phyloP scores from a whole-genome alignment of 176 grass and related monocot species.

The Bothriochloa decipiens region DNA sequence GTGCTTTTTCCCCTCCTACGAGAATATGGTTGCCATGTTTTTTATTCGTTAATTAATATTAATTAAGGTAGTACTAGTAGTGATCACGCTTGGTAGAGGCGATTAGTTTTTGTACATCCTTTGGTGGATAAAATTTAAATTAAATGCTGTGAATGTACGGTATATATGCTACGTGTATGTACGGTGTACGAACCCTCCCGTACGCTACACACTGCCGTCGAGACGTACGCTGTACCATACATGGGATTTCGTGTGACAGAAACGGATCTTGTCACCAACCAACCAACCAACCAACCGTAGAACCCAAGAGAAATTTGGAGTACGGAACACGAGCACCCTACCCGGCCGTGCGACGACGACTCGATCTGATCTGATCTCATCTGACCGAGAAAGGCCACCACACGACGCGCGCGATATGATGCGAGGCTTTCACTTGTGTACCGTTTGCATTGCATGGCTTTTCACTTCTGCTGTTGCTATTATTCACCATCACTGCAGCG shows the following conservation, averaged over 20 bases:
- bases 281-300: neutral
- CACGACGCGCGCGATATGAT: too few species aligned
- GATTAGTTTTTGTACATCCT: slow-evolving; percentile 4
- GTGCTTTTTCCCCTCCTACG: neutral
- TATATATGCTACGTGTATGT: neutral
- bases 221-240: neutral
- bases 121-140: neutral
- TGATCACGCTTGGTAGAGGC: neutral
- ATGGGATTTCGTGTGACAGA: neutral
- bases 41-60: neutral
- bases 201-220: neutral
- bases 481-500: neutral
- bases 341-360: neutral
- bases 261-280: neutral
- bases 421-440: neutral
- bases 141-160: neutral
- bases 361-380: neutral
- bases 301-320: neutral
- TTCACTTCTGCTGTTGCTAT: neutral
- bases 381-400: neutral
- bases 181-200: neutral
- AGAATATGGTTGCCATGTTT: neutral
- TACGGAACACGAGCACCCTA: neutral
- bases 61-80: neutral
- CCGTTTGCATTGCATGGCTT: neutral